Percentiles rank a stretch among this genome's conserved stretches.
These are phyloP conservation scores for Aspergillus nomiae DNA, from an alignment of 2,329 filamentous ascomycete species.

Conservation along the genomic window DNA sequence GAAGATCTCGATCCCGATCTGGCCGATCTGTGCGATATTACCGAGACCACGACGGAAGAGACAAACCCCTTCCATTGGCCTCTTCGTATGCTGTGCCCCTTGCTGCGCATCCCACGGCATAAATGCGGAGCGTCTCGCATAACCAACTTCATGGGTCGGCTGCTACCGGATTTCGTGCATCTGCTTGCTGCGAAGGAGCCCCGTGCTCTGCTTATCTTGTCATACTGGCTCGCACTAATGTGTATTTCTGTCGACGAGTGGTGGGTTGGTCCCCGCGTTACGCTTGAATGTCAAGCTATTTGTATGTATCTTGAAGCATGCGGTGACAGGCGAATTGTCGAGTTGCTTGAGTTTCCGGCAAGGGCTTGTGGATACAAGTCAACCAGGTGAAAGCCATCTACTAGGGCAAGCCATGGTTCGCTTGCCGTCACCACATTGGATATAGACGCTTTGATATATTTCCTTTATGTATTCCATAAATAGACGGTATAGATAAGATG, in stretches of 20 bases:
- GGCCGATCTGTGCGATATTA: constrained; percentile 1
- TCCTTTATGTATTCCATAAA: no score
- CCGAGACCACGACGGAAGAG: neutral
- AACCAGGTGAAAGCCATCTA: neutral
- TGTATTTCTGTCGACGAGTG: neutral
- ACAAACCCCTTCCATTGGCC: constrained; percentile 4
- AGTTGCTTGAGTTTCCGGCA: neutral
- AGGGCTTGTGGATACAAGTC: neutral
- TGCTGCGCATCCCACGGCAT: neutral
- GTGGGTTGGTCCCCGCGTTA: constrained; percentile 1
- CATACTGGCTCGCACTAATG: constrained; percentile 2
- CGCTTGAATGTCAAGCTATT: neutral
- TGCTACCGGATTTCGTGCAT: neutral
- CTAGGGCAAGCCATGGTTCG: neutral
- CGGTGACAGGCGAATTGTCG: neutral
- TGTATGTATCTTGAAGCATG: constrained; percentile 4
- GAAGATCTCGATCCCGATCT: neutral
- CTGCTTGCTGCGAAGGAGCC: neutral
- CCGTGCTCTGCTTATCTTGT: neutral
- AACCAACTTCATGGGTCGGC: constrained; percentile 1
- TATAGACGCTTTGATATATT: neutral
- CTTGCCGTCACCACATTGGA: neutral
- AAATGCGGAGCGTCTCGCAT: neutral
- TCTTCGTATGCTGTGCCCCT: neutral
- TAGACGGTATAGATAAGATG: no score